These are phyloP conservation scores for Boletus barrowsii DNA, from an alignment of 768 basidiomycete species.

Conservation along the genomic window DNA sequence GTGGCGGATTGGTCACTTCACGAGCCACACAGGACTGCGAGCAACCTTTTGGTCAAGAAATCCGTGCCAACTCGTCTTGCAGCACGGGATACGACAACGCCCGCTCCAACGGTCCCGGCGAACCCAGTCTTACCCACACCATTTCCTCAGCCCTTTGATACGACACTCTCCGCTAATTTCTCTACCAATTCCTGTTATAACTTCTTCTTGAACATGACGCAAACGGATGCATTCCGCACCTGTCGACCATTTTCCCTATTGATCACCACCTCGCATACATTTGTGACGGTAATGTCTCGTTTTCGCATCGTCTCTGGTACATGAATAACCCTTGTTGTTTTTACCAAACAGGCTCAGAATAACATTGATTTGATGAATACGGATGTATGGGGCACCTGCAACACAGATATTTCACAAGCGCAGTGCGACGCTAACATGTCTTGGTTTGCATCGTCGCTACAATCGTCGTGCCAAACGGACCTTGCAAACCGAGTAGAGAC, in stretches of 20 bases:
- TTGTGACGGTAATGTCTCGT: conserved; percentile 46
- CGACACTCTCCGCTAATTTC: conserved; percentile 61
- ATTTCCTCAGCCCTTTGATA: conserved; percentile 75
- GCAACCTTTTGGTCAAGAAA: conserved; percentile 9
- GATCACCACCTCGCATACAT: conserved; percentile 49
- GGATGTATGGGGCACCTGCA: conserved; percentile 79
- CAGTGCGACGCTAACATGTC: conserved; percentile 69
- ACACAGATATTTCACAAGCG: conserved; percentile 45
- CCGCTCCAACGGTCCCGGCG: conserved; percentile 27
- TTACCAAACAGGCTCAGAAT: conserved; percentile 53
- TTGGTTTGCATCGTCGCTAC: conserved; percentile 52
- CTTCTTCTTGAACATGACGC: conserved; percentile 78
- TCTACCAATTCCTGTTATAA: conserved; percentile 59
- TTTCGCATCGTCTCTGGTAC: neutral
- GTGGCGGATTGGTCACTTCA: conserved; percentile 40
- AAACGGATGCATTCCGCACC: conserved; percentile 53
- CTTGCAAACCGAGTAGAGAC: conserved; percentile 48
- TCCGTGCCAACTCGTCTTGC: neutral
- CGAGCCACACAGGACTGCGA: conserved; percentile 35
- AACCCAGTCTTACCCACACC: conserved; percentile 61
- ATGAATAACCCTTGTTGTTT: neutral
- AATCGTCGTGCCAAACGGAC: conserved; percentile 54
- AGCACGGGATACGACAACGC: conserved; percentile 8
- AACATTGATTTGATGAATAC: conserved; percentile 62
- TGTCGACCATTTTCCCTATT: conserved; percentile 77